phyloP scores from a whole-genome alignment of 371 early-diverging fungal genomes.

The Mortierella sp. region DNA sequence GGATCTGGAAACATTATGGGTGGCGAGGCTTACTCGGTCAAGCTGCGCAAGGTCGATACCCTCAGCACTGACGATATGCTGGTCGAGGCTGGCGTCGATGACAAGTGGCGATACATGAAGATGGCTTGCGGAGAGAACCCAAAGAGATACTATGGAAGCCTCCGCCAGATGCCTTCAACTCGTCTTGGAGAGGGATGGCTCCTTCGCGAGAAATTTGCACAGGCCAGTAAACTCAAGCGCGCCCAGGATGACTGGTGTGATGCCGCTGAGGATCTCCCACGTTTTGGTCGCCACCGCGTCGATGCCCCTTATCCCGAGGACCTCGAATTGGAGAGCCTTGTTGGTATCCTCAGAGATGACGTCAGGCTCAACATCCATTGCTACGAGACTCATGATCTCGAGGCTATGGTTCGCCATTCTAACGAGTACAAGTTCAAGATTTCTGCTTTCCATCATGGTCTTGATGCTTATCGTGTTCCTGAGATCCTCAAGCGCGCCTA shows the following conservation, averaged over 20 bases:
- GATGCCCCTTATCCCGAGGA: constrained; percentile 73
- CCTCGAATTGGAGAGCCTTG: constrained; percentile 69
- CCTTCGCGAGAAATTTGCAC: constrained; percentile 71
- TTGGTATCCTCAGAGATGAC: constrained; percentile 79
- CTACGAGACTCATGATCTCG: constrained; percentile 77
- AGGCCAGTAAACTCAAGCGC: constrained; percentile 64
- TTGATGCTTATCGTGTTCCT: constrained; percentile 82
- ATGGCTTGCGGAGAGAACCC: constrained; percentile 93
- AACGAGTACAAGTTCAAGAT: constrained; percentile 84
- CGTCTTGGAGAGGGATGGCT: constrained; percentile 82
- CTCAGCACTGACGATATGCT: constrained; percentile 77
- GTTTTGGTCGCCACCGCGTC: constrained; percentile 44
- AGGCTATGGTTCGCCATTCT: constrained; percentile 80
- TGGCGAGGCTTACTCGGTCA: constrained; percentile 82
- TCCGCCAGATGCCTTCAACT: constrained; percentile 59
- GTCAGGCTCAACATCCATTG: constrained; percentile 82
- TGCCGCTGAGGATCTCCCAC: constrained; percentile 60
- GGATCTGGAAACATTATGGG: constrained; percentile 87
- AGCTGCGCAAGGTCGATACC: constrained; percentile 69
- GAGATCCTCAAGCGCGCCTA: constrained; percentile 72
- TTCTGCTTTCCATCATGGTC: constrained; percentile 84
- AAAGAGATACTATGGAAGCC: constrained; percentile 65
- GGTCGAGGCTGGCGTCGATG: constrained; percentile 66
- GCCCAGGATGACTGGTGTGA: constrained; percentile 87
- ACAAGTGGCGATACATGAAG: constrained; percentile 84